A percentile compares a stretch with the other conserved stretches of the same genome.
These are phyloP conservation scores for Ogataea angusta DNA, from an alignment of 805 yeast genomes.

Conservation along the genomic window DNA sequence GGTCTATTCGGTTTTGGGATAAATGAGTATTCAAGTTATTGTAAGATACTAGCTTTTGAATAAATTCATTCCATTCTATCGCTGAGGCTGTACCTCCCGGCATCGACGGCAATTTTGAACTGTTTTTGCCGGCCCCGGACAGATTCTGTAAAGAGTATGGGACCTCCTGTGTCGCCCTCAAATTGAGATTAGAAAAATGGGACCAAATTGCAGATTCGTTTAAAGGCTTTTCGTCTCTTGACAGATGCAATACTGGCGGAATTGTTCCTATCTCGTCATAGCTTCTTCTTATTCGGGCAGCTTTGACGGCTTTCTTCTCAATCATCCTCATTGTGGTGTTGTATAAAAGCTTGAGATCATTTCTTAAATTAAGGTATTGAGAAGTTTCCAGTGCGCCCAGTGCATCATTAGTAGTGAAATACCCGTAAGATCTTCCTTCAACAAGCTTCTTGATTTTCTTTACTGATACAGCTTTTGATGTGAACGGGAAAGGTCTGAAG, in stretches of 20 bases:
- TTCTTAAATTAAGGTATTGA: neutral
- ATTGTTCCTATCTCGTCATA: neutral
- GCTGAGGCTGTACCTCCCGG: neutral
- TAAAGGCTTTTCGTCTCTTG: conserved; percentile 1
- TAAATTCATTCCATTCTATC: neutral
- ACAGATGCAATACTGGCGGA: neutral
- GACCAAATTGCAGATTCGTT: conserved; percentile 9
- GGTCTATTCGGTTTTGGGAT: neutral
- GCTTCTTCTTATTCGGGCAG: neutral
- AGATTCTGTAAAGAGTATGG: neutral
- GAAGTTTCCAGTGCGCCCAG: neutral
- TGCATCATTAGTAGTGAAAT: neutral
- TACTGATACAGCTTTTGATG: too few species aligned
- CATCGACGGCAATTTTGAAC: neutral
- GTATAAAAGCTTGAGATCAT: neutral
- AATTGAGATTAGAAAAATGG: conserved; percentile 1
- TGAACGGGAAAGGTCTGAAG: too few species aligned
- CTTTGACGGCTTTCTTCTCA: neutral
- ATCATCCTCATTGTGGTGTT: neutral
- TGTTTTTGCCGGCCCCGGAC: neutral
- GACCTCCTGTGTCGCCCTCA: neutral
- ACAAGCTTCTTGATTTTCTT: neutral
- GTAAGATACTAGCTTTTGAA: neutral
- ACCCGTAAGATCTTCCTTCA: neutral
- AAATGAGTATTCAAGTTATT: neutral